Evolutionary conservation across 768 basidiomycete genomes (phyloP).

Genomic region (Suillus fuscotomentosus): DNA sequence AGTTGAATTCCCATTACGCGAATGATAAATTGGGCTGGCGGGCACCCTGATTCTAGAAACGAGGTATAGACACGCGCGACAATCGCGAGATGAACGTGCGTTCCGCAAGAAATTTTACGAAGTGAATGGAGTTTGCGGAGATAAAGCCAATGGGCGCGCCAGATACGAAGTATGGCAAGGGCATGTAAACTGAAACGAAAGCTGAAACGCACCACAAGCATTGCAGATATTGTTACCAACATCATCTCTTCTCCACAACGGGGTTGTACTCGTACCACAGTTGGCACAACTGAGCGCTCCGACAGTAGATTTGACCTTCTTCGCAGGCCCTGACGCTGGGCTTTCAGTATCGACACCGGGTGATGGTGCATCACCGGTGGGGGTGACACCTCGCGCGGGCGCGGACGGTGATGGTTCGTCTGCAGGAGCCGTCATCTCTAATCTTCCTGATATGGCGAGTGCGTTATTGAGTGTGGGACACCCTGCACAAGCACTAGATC

Average conservation of each 20-base stretch:
- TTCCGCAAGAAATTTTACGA: constrained; percentile 20
- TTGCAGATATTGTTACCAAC: constrained; percentile 94
- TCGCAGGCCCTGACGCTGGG: constrained; percentile 22
- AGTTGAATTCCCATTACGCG: constrained; percentile 13
- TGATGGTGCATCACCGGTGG: constrained; percentile 35
- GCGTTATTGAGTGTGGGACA: constrained; percentile 97
- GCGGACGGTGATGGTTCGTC: constrained; percentile 20
- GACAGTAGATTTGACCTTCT: constrained; percentile 43
- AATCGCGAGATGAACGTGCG: constrained; percentile 22
- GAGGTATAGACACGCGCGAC: constrained; percentile 12
- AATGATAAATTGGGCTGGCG: constrained; percentile 3
- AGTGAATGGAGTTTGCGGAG: constrained; percentile 6
- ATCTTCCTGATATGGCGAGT: constrained; percentile 43
- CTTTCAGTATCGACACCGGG: constrained; percentile 28
- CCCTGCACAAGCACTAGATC: constrained; percentile 87
- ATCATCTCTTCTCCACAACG: constrained; percentile 87
- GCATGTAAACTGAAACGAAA: constrained; percentile 22
- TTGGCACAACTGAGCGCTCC: constrained; percentile 85
- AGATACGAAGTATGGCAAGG: constrained; percentile 15
- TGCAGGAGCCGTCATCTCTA: constrained; percentile 33
- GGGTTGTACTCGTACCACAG: constrained; percentile 87
- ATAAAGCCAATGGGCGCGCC: constrained; percentile 7
- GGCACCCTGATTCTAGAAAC: constrained; percentile 16
- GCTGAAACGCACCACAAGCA: constrained; percentile 75
- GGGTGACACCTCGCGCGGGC: constrained; percentile 21